Evolutionary conservation across 495 filamentous ascomycete genomes (phyloP), one percentile per base, ranked within the genome.

Genomic region (Neurospora sp.): DNA sequence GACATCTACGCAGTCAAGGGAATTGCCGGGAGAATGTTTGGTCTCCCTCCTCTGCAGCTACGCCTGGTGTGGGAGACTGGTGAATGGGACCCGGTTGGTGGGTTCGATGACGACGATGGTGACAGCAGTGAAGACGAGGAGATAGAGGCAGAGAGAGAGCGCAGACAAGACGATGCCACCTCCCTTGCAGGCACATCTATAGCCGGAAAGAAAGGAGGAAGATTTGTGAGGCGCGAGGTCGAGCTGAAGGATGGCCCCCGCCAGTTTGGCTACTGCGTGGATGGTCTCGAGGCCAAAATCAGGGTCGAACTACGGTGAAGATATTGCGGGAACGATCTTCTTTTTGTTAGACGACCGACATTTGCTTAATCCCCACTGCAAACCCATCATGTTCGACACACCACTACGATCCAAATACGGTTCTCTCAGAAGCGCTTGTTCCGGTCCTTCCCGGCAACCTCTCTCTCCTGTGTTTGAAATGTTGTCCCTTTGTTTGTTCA

Each of bases 1-100:
- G 89, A 92, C 75, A 89, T 92, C n/a, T 97, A 96, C 76, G 86
- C 88, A 23, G 85, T 97, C 31, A 92, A 96, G 78, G 92, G 91
- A 0, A 83, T 97, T 18, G 91, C 91, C 0, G 92, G 90, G 7
- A 89, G 88, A 72, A 78, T 91, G 75, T 94, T 96, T 80, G 85
- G 84, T 9, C 77, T 94, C 38, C 78, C 81, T 66, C 91, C 93
- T 12, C 84, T 92, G 76, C 80, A 82, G 44, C 81, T 94, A 69
- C 84, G 86, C 73, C 77, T 99, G 72, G 82, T 94, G 14, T 93
- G 90, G 90, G 92, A 96, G 82, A 95, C 93, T 20, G 90, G 92
- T 71, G 92, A 96, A 79, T 91, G 89, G 88, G 93, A 96, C 83
- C 92, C 92, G 2, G 88, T 92, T 40, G 88, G 84, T 20, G 87